Evolutionary conservation across 257 asterid species (phyloP).

Genomic region (Fraxinus quadrangulata): DNA sequence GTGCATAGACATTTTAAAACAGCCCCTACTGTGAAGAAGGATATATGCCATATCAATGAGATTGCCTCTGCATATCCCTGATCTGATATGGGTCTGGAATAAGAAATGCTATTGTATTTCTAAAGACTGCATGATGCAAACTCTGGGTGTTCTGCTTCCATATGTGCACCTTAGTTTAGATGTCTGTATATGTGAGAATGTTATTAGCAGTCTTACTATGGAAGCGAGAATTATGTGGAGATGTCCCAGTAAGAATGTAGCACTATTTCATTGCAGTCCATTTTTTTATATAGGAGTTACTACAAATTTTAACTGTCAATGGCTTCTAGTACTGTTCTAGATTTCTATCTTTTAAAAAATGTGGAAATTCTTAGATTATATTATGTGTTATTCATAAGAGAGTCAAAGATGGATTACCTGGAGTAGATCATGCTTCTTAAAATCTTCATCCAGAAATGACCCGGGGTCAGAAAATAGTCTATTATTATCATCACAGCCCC

Average conservation of each 20-base stretch:
- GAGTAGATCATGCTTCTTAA: no score
- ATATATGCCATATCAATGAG: neutral
- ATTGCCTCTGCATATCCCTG: neutral
- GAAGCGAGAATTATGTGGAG: neutral
- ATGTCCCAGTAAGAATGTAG: neutral
- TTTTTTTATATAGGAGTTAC: neutral
- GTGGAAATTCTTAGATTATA: neutral
- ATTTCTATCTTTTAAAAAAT: no score
- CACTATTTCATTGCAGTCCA: neutral
- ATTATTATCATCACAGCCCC: no score
- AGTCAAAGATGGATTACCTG: no score
- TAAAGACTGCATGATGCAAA: neutral
- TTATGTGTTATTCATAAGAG: no score
- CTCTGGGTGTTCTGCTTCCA: neutral
- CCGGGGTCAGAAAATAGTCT: no score
- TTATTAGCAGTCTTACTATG: neutral
- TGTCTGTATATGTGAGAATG: neutral
- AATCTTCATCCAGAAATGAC: no score
- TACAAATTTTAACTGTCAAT: neutral
- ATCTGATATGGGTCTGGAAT: neutral
- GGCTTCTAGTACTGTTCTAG: neutral
- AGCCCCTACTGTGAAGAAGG: neutral
- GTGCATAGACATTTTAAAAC: neutral
- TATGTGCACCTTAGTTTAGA: neutral
- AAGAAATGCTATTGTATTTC: neutral